These are phyloP conservation scores for Combretum micranthum DNA, from an alignment of 345 rosid species.

Conservation along the genomic window DNA sequence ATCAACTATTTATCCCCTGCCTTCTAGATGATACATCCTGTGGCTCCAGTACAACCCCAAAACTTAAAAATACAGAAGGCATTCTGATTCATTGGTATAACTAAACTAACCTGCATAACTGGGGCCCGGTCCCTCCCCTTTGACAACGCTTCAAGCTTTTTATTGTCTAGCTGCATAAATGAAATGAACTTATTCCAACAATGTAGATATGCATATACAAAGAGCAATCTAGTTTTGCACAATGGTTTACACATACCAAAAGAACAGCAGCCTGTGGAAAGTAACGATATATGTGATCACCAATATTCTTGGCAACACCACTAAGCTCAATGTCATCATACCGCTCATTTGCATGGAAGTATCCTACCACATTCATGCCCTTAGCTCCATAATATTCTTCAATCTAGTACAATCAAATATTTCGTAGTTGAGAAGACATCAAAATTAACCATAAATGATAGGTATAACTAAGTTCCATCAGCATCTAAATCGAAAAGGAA, in stretches of 20 bases:
- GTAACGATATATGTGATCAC: conserved; percentile 79
- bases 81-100: background rate
- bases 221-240: background rate
- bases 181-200: background rate
- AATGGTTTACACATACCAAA: conserved; percentile 41
- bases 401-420: conserved; percentile 37
- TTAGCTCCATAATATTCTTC: conserved; percentile 71
- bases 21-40: too few species aligned
- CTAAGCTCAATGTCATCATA: conserved; percentile 66
- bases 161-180: conserved; percentile 68
- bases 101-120: conserved; percentile 68
- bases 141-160: conserved; percentile 64
- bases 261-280: conserved; percentile 69
- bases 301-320: conserved; percentile 75
- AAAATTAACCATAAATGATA: background rate
- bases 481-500: too few species aligned
- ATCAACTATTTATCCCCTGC: too few species aligned
- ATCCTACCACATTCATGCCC: conserved; percentile 76
- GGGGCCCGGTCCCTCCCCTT: conserved; percentile 63
- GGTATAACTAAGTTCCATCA: too few species aligned
- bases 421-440: background rate
- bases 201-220: conserved; percentile 3
- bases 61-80: too few species aligned
- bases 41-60: too few species aligned
- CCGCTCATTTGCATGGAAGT: conserved; percentile 94